Base-by-base conservation (phyloP, 73 alveolate genomes). In the Breviolum minutum region DNA sequence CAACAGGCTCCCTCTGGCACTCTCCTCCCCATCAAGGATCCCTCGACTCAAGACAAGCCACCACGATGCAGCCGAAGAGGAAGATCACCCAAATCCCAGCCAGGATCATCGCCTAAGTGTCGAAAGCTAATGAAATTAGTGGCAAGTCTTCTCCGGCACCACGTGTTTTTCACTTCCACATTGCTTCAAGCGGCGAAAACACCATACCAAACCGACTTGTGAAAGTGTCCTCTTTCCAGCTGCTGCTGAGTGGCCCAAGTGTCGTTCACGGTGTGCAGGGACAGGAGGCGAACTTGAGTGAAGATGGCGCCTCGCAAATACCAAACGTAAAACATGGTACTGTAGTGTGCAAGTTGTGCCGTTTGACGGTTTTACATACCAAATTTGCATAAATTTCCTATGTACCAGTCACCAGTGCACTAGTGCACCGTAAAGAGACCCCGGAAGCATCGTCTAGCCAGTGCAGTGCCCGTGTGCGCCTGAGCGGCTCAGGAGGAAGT, bases 401-500 rank as follows among this genome's bases (percentile, higher is more conserved):
- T n/a, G n/a, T n/a, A n/a, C n/a, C 74, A 66, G 74, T 66, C 24
- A 17, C 24, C 77, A 0, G 2, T 68, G 77, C 2, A 14, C 17
- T 6, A 68, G 24, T 17, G 77, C 77, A 22, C 77, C 77, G 24
- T 68, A 11, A 66, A 66, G 74, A 17, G n/a, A 68, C 3, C 77
- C 17, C 77, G 0, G 77, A 1, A 68, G n/a, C 24, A 14, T 22
- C 24, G 77, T 68, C 17, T 68, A 14, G 77, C 77, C 24, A 17
- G n/a, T 17, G 63, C 61, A 77, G 63, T 64, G 48, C 11, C 63
- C 63, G 24, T 8, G 19, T 22, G 63, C 86, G 16, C 98, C 98
- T 92, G 89, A 80, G 10, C 98, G 98, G 84, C 98, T 92, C 90
- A 92, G 89, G 24, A 92, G 80, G 73, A 92, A 92, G 80, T 74